Evolutionary conservation across 352 stramenopile species (phyloP), one percentile per base, ranked within the genome.

Genomic region (Pythium sp.): DNA sequence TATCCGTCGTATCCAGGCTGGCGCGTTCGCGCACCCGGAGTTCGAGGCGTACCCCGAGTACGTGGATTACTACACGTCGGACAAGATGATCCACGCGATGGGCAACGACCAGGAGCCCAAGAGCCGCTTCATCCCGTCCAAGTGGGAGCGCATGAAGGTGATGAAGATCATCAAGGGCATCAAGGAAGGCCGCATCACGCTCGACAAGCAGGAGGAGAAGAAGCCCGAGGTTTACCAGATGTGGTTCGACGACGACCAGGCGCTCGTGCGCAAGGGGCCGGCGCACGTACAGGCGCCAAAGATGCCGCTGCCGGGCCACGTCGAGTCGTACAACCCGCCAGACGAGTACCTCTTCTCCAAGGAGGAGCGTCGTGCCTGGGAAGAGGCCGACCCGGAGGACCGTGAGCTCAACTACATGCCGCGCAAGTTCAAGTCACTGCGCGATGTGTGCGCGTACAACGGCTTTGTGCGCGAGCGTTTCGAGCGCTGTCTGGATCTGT

Each of bases 401-500:
- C 93, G 98, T 65, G 94, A 98, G 58, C 93, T 97, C 62, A 98
- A 98, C 70, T 99, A 99, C 58, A 92, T 99, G 57, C 98, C 98
- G 12, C 93, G 96, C 67, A 99, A 99, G 74, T 99, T 98, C 81
- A 92, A 97, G 49, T 98, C 97, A 41, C 81, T 99, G 55, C 91
- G 97, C 36, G 92, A 97, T 38, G 97, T 99, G 38, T 95, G 94
- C 53, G 96, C 91, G 22, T 99, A 99, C 81, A 76, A 89, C 28
- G 92, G 98, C 73, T 97, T 98, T 55, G 94, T 99, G 32, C 95
- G 96, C 69, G 98, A 99, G 81, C 87, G 97, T n/a, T 99, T 99
- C 77, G 98, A 99, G 76, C 89, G 98, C 12, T 99, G 98, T 77
- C 81, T 99, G 22, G 98, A 99, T 87, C 82, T 99, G 43, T 99